Percentiles rank a stretch among this genome's conserved stretches.
Evolutionary conservation across 1,139 yeast species (phyloP).

Genomic region (Blastobotrys buckinghamii): DNA sequence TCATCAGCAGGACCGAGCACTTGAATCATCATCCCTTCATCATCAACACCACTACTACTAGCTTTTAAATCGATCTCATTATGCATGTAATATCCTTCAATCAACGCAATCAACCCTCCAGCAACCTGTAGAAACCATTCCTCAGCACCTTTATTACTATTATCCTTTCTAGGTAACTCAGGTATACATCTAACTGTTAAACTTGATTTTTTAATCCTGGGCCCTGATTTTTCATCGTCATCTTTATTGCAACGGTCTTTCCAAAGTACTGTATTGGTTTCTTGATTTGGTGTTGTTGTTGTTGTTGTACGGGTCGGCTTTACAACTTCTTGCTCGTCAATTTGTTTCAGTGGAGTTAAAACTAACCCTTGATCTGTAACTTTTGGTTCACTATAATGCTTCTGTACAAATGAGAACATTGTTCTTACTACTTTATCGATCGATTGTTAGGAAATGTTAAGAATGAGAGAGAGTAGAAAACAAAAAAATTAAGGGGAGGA

Average conservation of each 20-base stretch:
- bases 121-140: not conserved
- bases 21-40: not conserved
- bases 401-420: not conserved
- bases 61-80: too few species aligned
- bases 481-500: too few species aligned
- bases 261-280: not conserved
- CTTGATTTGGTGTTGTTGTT: not conserved
- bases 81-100: not conserved
- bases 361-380: conserved; percentile 10
- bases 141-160: too few species aligned
- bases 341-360: not conserved
- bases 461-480: too few species aligned
- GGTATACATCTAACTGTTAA: conserved; percentile 1
- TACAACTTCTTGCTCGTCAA: too few species aligned
- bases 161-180: not conserved
- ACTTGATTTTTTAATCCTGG: too few species aligned
- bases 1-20: not conserved
- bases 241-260: not conserved
- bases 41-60: too few species aligned
- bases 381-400: conserved; percentile 1
- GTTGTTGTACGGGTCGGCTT: too few species aligned
- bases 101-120: not conserved
- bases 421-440: not conserved
- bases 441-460: too few species aligned
- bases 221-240: not conserved